Evolutionary conservation across 495 filamentous ascomycete genomes (phyloP).

Genomic region (Podospora conica): DNA sequence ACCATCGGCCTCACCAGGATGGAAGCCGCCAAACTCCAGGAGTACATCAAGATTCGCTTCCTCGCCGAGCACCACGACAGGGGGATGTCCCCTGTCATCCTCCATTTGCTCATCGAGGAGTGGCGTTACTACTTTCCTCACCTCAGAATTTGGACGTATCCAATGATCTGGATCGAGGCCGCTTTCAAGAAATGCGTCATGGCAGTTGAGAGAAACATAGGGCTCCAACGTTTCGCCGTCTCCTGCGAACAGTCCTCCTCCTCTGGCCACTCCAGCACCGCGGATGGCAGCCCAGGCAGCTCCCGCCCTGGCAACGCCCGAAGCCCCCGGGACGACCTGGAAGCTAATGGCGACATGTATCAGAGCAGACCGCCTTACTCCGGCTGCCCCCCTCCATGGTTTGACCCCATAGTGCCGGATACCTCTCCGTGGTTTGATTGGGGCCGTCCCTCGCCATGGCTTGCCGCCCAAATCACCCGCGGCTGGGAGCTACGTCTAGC

Average conservation of each 20-base stretch:
- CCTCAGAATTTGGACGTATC: neutral
- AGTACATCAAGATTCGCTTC: slow-evolving; percentile 17
- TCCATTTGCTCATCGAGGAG: neutral
- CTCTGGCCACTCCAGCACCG: neutral
- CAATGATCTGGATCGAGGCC: neutral
- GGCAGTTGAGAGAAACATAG: neutral
- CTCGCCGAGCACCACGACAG: slow-evolving; percentile 9
- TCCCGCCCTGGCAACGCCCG: neutral
- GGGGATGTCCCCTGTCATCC: neutral
- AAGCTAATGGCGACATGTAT: too few species aligned
- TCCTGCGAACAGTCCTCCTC: neutral
- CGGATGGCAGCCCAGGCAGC: neutral
- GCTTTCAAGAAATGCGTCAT: slow-evolving; percentile 5
- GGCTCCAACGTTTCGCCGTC: neutral
- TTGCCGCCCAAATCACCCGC: neutral
- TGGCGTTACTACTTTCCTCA: slow-evolving; percentile 2
- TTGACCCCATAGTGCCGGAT: too few species aligned
- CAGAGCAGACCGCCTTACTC: too few species aligned
- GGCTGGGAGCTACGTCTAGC: neutral
- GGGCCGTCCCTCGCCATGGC: neutral
- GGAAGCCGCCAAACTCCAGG: slow-evolving; percentile 14
- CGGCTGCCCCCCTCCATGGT: neutral
- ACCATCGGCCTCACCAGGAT: slow-evolving; percentile 12
- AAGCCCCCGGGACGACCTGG: too few species aligned
- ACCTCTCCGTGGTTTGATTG: too few species aligned